These are phyloP conservation scores for Durusdinium trenchii DNA, from an alignment of 73 alveolate species.

Conservation along the genomic window DNA sequence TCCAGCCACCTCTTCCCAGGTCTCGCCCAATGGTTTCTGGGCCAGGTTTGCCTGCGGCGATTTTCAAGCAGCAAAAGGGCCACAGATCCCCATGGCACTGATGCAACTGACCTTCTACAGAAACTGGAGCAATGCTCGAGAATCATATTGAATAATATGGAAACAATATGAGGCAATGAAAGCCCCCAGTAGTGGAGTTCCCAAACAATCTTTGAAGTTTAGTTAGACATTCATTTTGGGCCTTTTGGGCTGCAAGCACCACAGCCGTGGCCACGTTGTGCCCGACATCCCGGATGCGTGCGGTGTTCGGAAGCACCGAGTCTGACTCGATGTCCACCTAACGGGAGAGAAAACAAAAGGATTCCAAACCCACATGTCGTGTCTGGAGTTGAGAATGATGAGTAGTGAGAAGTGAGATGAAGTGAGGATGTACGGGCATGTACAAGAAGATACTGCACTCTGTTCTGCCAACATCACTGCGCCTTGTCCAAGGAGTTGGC, in stretches of 20 bases:
- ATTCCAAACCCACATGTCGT: background rate
- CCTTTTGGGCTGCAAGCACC: constrained; percentile 82
- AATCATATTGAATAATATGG: too few relatives aligned
- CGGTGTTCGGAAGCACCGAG: constrained; percentile 73
- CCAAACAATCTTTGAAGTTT: too few relatives aligned
- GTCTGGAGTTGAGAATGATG: background rate
- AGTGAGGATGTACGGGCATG: background rate
- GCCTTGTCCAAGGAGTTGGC: constrained; percentile 92
- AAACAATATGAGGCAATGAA: too few relatives aligned
- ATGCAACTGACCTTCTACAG: too few relatives aligned
- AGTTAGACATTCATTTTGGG: background rate
- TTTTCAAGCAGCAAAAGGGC: too few relatives aligned
- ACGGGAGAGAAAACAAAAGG: background rate
- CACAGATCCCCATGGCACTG: too few relatives aligned
- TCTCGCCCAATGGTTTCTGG: constrained; percentile 50
- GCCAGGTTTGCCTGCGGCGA: constrained; percentile 55
- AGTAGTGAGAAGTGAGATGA: background rate
- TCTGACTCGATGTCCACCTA: constrained; percentile 69
- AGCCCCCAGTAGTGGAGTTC: too few relatives aligned
- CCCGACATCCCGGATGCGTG: constrained; percentile 88
- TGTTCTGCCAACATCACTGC: background rate
- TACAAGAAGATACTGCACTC: background rate
- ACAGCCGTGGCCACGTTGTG: constrained; percentile 63
- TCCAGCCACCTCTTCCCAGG: constrained; percentile 6
- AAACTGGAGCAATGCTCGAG: too few relatives aligned